Percentiles rank a stretch among this genome's conserved stretches.
phyloP scores from a whole-genome alignment of 345 rosid genomes.

The Lumnitzera littorea region DNA sequence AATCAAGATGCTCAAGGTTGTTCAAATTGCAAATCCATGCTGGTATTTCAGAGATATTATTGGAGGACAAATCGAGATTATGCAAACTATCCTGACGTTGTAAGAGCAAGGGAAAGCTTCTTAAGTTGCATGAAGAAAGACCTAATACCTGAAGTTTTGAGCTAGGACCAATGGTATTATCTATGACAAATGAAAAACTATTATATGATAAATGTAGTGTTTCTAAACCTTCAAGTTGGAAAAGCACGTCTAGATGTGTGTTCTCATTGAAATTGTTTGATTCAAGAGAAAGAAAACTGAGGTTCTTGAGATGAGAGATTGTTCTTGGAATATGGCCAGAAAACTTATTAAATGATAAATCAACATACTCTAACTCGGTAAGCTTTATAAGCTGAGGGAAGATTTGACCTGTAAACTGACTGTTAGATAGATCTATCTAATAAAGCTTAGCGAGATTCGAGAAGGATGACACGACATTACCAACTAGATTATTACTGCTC shows the following conservation, averaged over 20 bases:
- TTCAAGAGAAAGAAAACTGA: fast-evolving
- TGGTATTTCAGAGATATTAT: too few relatives aligned
- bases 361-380: background rate
- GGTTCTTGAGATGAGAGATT: background rate
- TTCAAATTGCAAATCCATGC: too few relatives aligned
- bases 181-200: background rate
- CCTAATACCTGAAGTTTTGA: background rate
- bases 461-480: background rate
- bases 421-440: background rate
- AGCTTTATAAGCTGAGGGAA: conserved; percentile 1
- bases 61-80: background rate
- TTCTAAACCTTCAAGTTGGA: background rate
- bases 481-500: too few relatives aligned
- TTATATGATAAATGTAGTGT: background rate
- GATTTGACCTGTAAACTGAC: background rate
- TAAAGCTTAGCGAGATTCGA: background rate
- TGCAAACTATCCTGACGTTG: background rate
- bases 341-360: conserved; percentile 4
- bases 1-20: too few relatives aligned
- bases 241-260: background rate
- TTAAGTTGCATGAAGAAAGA: conserved; percentile 6
- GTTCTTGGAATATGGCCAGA: conserved; percentile 2
- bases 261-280: conserved; percentile 3
- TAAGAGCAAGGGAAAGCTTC: background rate
- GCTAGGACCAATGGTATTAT: background rate